phyloP scores from a whole-genome alignment of 1,284 basidiomycete species.

The Puccinia triticina region DNA sequence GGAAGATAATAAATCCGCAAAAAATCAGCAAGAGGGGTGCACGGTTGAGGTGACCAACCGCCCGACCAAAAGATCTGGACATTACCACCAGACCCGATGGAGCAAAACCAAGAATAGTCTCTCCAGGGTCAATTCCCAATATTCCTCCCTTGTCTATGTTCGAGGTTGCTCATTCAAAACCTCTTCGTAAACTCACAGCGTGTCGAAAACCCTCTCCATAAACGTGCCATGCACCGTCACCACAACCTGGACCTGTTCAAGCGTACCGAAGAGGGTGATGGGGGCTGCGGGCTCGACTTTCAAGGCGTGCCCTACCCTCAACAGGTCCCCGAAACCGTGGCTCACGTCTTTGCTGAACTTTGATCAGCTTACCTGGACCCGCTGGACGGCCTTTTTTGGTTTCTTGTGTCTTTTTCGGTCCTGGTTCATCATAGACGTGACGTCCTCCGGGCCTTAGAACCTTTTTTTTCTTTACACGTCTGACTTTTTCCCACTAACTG shows the following conservation, averaged over 20 bases:
- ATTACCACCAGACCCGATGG: neutral
- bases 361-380: neutral
- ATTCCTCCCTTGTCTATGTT: neutral
- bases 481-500: no score
- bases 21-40: no score
- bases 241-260: slow-evolving; percentile 1
- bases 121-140: neutral
- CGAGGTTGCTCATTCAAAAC: neutral
- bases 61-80: neutral
- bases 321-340: neutral
- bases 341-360: neutral
- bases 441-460: no score
- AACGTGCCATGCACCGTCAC: neutral
- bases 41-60: neutral
- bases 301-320: slow-evolving; percentile 7
- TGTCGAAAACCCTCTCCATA: neutral
- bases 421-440: no score
- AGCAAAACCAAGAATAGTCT: neutral
- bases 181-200: neutral
- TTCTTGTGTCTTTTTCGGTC: no score
- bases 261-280: neutral
- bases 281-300: slow-evolving; percentile 8
- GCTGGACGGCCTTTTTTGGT: no score
- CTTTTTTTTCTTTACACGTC: no score
- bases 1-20: no score